A percentile compares a stretch with the other conserved stretches of the same genome.
These are phyloP conservation scores for Kodamaea kakaduensis DNA, from an alignment of 805 yeast species.

Conservation along the genomic window DNA sequence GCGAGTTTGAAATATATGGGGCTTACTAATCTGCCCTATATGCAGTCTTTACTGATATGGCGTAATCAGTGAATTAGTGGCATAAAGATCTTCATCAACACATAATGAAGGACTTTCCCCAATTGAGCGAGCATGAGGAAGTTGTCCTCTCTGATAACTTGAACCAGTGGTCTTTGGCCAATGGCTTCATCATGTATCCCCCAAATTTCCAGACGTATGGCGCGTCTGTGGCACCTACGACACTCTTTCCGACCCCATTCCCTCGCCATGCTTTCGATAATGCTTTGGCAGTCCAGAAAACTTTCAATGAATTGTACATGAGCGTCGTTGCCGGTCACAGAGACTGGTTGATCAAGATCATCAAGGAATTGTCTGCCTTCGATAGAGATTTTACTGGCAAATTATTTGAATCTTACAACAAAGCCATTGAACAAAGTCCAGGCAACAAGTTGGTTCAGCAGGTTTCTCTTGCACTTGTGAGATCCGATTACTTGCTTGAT, in stretches of 20 bases:
- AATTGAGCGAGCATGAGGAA: constrained; percentile 24
- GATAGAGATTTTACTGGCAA: constrained; percentile 82
- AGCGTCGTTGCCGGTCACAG: constrained; percentile 52
- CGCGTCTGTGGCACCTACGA: constrained; percentile 76
- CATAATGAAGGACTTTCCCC: constrained; percentile 30
- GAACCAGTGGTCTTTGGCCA: constrained; percentile 71
- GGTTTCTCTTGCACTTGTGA: constrained; percentile 74
- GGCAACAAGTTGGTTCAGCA: constrained; percentile 48
- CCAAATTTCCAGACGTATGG: constrained; percentile 44
- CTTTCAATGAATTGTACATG: constrained; percentile 73
- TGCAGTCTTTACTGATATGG: constrained; percentile 6
- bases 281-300: constrained; percentile 62
- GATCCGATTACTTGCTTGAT: constrained; percentile 80
- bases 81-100: background rate
- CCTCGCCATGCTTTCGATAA: constrained; percentile 62
- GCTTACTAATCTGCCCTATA: constrained; percentile 1
- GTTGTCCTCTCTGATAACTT: constrained; percentile 41
- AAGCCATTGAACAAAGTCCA: constrained; percentile 43
- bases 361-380: constrained; percentile 50
- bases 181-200: constrained; percentile 83
- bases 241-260: constrained; percentile 87
- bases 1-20: background rate
- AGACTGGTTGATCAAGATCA: constrained; percentile 58
- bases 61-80: constrained; percentile 5
- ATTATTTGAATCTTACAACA: constrained; percentile 56